A percentile compares a stretch with the other conserved stretches of the same genome.
phyloP scores from a whole-genome alignment of 192 early-diverging fungal genomes.

The Ambispora gerdemannii region DNA sequence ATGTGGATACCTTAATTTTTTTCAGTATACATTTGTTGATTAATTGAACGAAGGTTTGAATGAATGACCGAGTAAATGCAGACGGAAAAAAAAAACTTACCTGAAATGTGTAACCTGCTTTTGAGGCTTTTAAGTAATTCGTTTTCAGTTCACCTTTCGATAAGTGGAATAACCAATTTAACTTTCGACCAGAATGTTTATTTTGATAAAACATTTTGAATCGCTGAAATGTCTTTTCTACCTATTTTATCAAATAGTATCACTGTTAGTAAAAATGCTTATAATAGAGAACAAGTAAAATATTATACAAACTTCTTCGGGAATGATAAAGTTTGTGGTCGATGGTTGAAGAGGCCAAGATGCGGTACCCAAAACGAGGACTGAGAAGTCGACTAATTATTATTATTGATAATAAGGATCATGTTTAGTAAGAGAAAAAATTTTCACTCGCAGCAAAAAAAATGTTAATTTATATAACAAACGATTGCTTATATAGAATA shows the following conservation, averaged over 20 bases:
- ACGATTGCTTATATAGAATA: too few species aligned
- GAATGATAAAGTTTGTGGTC: conserved; percentile 77
- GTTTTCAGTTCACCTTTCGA: conserved; percentile 91
- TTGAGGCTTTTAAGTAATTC: conserved; percentile 75
- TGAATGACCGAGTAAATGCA: not conserved
- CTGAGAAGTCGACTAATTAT: conserved; percentile 67
- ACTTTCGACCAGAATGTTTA: conserved; percentile 84
- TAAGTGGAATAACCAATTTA: conserved; percentile 94
- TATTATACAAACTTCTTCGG: conserved; percentile 62
- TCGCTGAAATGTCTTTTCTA: conserved; percentile 78
- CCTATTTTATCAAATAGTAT: conserved; percentile 34
- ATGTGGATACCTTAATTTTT: conserved; percentile 64
- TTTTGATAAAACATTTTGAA: conserved; percentile 86
- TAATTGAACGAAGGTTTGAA: conserved; percentile 16
- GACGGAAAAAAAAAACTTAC: conserved; percentile 38
- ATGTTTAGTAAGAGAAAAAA: too few species aligned
- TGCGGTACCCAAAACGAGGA: conserved; percentile 82
- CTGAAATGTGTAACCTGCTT: conserved; percentile 75
- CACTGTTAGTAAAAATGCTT: not conserved
- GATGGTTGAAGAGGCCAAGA: conserved; percentile 88
- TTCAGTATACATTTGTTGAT: too few species aligned
- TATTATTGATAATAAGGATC: not conserved
- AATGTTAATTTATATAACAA: too few species aligned
- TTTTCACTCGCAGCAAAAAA: too few species aligned
- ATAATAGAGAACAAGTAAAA: not conserved